Conservation (phyloP, 2,329 filamentous ascomycete species). For the Botrytis paeoniae region DNA sequence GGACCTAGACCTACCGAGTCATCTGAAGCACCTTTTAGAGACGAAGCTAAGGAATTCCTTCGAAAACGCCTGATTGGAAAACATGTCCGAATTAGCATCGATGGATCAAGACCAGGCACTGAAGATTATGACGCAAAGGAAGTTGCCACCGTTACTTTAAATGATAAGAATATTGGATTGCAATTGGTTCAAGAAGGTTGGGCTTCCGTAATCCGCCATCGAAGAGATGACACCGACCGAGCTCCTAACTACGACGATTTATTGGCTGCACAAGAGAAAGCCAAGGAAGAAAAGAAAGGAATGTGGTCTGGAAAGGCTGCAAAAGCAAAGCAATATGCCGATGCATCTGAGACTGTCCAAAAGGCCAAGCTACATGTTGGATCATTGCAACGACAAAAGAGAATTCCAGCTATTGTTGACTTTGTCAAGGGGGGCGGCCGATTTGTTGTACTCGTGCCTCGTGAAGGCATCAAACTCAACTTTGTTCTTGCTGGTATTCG, state of each 20-base stretch:
- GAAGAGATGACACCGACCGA: conserved; percentile 90
- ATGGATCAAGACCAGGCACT: conserved; percentile 84
- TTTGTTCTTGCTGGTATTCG: conserved; percentile 92
- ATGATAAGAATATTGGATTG: conserved; percentile 83
- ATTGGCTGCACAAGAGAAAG: conserved; percentile 73
- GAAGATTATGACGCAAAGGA: conserved; percentile 94
- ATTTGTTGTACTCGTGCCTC: conserved; percentile 87
- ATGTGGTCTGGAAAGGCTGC: conserved; percentile 92
- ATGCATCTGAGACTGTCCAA: conserved; percentile 88
- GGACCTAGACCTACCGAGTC: conserved; percentile 88
- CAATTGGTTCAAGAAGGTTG: conserved; percentile 88
- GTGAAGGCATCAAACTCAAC: conserved; percentile 91
- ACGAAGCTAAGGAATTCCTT: conserved; percentile 94
- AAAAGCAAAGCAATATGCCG: conserved; percentile 76
- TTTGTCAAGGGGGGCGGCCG: conserved; percentile 97
- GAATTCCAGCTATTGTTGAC: conserved; percentile 88
- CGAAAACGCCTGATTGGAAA: conserved; percentile 94
- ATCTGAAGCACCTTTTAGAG: conserved; percentile 81
- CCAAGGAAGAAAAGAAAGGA: conserved; percentile 85
- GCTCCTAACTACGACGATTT: conserved; percentile 92
- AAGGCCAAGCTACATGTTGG: conserved; percentile 94
- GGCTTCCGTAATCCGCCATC: conserved; percentile 89
- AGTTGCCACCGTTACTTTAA: conserved; percentile 81
- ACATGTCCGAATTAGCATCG: conserved; percentile 83
- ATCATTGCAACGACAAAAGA: conserved; percentile 84